Evolutionary conservation across 805 yeast species (phyloP).

Genomic region (Barnettozyma sucrosica): DNA sequence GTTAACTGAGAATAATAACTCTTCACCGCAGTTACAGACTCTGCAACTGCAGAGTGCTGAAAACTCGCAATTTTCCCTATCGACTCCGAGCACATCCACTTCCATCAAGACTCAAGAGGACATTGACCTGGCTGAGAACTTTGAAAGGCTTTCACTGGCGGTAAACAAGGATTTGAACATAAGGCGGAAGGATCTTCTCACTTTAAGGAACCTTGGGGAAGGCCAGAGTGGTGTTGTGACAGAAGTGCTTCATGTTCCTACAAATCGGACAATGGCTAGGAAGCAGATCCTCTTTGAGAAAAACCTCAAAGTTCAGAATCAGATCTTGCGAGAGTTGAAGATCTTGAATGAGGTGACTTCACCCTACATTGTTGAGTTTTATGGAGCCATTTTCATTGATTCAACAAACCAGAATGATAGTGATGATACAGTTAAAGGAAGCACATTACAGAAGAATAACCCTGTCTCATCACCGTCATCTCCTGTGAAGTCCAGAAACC

Average conservation of each 20-base stretch:
- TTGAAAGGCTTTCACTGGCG: slow-evolving; percentile 46
- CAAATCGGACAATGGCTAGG: slow-evolving; percentile 84
- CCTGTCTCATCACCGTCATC: slow-evolving; percentile 3
- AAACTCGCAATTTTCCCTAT: neutral
- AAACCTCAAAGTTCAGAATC: slow-evolving; percentile 70
- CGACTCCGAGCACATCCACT: slow-evolving; percentile 7
- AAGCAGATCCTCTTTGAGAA: slow-evolving; percentile 84
- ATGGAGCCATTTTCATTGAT: slow-evolving; percentile 78
- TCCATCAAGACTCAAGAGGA: slow-evolving; percentile 21
- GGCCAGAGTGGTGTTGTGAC: slow-evolving; percentile 94
- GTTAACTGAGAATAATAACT: slow-evolving; percentile 24
- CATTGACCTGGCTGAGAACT: slow-evolving; percentile 34
- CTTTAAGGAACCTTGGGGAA: slow-evolving; percentile 73
- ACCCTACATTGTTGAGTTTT: slow-evolving; percentile 81
- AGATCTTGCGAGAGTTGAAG: slow-evolving; percentile 80
- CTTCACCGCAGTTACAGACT: slow-evolving; percentile 14
- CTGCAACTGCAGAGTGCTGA: slow-evolving; percentile 1
- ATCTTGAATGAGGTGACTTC: slow-evolving; percentile 86
- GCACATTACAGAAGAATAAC: neutral
- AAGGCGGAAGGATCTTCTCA: slow-evolving; percentile 62
- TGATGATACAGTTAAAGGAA: slow-evolving; percentile 3
- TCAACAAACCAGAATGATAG: slow-evolving; percentile 4
- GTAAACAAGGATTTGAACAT: slow-evolving; percentile 48
- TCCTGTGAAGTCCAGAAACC: slow-evolving; percentile 1
- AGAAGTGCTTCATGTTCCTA: slow-evolving; percentile 83